These are phyloP conservation scores for Sarcodon sp. DNA, from an alignment of 768 basidiomycete species.

Conservation along the genomic window DNA sequence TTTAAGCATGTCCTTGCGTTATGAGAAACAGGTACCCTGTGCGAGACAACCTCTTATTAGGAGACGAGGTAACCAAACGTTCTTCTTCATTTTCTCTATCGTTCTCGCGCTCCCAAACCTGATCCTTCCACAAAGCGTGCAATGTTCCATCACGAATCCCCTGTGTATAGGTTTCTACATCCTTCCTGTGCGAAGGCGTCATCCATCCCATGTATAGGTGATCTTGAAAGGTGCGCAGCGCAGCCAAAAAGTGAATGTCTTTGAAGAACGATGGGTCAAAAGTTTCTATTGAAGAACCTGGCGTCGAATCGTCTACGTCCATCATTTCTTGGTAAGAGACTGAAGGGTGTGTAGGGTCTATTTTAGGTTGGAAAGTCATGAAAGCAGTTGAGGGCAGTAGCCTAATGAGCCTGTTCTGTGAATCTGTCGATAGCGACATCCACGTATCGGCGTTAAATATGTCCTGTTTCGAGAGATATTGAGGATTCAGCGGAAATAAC, in stretches of 20 bases:
- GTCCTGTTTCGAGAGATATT: slow-evolving; percentile 4
- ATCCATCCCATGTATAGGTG: slow-evolving; percentile 43
- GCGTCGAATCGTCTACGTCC: slow-evolving; percentile 4
- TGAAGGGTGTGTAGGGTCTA: slow-evolving; percentile 14
- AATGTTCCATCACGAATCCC: slow-evolving; percentile 32
- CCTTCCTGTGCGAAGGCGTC: slow-evolving; percentile 26
- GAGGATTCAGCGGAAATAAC: neutral
- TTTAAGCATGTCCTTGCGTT: neutral
- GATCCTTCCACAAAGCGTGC: slow-evolving; percentile 52
- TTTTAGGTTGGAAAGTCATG: slow-evolving; percentile 6
- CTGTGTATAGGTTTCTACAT: slow-evolving; percentile 27
- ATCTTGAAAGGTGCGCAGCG: slow-evolving; percentile 46
- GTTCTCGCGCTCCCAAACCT: slow-evolving; percentile 40
- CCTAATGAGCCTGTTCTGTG: slow-evolving; percentile 11
- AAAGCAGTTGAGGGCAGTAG: slow-evolving; percentile 18
- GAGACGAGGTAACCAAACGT: neutral
- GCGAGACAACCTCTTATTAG: too few relatives aligned
- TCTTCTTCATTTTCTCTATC: slow-evolving; percentile 2
- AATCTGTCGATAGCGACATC: slow-evolving; percentile 13
- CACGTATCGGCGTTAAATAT: slow-evolving; percentile 12
- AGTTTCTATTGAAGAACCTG: slow-evolving; percentile 4
- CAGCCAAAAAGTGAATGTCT: slow-evolving; percentile 39
- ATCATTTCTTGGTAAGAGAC: neutral
- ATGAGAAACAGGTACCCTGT: neutral
- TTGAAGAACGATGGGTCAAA: slow-evolving; percentile 31